These are phyloP conservation scores for Yamadazyma tumulicola DNA, from an alignment of 805 yeast species.

Conservation along the genomic window DNA sequence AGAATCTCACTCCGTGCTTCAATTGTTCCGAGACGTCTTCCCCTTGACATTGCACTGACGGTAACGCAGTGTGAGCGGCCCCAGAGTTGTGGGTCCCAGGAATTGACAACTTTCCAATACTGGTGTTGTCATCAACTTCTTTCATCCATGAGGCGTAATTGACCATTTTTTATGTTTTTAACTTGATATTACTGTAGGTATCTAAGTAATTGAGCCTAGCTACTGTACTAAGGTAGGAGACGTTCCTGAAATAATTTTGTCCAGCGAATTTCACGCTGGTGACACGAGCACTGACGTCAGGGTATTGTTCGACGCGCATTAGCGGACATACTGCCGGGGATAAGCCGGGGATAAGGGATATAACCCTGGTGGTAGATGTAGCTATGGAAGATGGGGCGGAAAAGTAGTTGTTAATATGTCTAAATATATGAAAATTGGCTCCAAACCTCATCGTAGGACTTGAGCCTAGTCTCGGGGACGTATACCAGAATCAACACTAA, in stretches of 20 bases:
- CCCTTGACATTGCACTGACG: slow-evolving; percentile 76
- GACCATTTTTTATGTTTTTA: slow-evolving; percentile 37
- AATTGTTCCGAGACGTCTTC: slow-evolving; percentile 58
- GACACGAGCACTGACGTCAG: no score
- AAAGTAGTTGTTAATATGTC: no score
- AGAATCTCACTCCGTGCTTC: slow-evolving; percentile 69
- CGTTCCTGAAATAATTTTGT: no score
- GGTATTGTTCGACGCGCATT: no score
- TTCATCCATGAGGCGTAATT: slow-evolving; percentile 51
- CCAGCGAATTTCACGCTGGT: no score
- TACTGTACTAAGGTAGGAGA: no score
- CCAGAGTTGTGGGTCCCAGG: slow-evolving; percentile 89
- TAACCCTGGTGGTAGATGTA: no score
- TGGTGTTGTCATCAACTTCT: slow-evolving; percentile 48
- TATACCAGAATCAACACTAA: slow-evolving; percentile 15
- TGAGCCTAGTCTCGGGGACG: slow-evolving; percentile 34
- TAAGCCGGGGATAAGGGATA: no score
- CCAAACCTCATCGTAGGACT: slow-evolving; percentile 29
- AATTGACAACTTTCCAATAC: slow-evolving; percentile 52
- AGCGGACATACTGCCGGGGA: no score
- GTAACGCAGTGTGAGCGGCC: slow-evolving; percentile 66
- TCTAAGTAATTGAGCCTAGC: no score
- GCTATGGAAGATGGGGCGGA: no score
- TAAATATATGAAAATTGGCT: background rate
- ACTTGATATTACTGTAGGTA: no score